Evolutionary conservation across 768 basidiomycete species (phyloP), one percentile per base, ranked within the genome.

Genomic region (Rhizopogon roseolus): DNA sequence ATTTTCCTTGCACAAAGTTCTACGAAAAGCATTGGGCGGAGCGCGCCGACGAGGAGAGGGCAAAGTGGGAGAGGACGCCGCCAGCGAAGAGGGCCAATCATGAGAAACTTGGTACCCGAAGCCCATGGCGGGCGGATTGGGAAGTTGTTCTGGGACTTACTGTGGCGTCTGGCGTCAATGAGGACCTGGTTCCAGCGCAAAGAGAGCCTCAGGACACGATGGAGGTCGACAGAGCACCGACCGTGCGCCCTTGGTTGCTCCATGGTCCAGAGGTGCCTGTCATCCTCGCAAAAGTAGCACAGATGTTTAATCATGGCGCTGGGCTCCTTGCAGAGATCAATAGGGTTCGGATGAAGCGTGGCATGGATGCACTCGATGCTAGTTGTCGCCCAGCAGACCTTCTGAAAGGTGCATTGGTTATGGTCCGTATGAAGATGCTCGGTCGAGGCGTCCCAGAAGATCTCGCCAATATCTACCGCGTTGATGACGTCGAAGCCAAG

Each of bases 71-170:
- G 48, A 72, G 86, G 53, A 90, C 86, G 50, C 95, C 96, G 14
- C 87, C 90, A 6, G 94, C 91, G 6, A 99, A 98, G 71, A 78
- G 91, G 53, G 75, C 81, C 7, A 90, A 88, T 60, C 93, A 78
- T 57, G 73, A 71, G 17, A 84, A 80, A 56, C 61, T 92, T 41
- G 84, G 80, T 5, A 85, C 81, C 0, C 66, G 74, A 51, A 86
- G 81, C 63, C 88, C 92, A 1, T 98, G 87, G 85, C 71, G 70
- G 44, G 78, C 88, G 2, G 85, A 93, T 58, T 95, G 93, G 92
- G 74, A 73, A 10, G 73, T 73, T 22, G 73, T 88, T n/a, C 76
- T 91, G n/a, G 84, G 85, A 3, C 56, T 86, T 29, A 58, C 68
- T 6, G 53, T 56, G 52, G 61, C 32, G 54, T 52, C 27, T 40